Evolutionary conservation across 2,329 filamentous ascomycete species (phyloP), one percentile per base, ranked within the genome.

Genomic region (Ophiostoma montium): DNA sequence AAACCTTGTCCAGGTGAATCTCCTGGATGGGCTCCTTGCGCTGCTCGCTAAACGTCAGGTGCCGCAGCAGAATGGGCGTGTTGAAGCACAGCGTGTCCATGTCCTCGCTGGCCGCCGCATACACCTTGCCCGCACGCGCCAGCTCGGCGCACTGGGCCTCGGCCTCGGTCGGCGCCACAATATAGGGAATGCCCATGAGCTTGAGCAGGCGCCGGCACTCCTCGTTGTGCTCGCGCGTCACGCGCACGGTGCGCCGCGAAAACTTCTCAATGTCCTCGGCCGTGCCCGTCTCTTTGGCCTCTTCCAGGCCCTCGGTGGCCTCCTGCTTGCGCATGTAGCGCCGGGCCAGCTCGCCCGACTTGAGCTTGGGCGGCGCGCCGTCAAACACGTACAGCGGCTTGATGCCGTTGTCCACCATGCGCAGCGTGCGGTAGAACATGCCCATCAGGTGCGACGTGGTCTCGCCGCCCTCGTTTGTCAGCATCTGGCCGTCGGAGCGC

Each of bases 41-140:
- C 69, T 95, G 88, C 70, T 98, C 92, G 62, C 87, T 94, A 65
- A 95, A 96, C 2, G 92, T 98, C 55, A 98, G 75, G 67, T 98
- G 89, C 46, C 92, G 78, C 55, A 98, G 70, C 43, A 98, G 70
- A 52, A 98, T 89, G 0, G 92, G 92, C 47, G 89, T 76, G 60
- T 95, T 81, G 65, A 98, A 98, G 60, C 90, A 96, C 49, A 98
- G 70, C 0, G 92, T 98, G 62, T 98, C 92, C 92, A 98, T 98
- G 67, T 98, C 92, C 67, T 98, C 92, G 55, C 86, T 94, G 3
- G 92, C 92, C 18, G 92, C 92, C 3, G 89, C 92, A 63, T 94
- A 98, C 47, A 98, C 92, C 68, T 96, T 96, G 35, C 88, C 90
- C 5, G 86, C 89, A 53, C 84, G 75, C 1, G 92, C 92, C 53